Percentiles rank a stretch among this genome's conserved stretches.
phyloP scores from a whole-genome alignment of 495 filamentous ascomycete species.

The Aspergillus mulundensis region DNA sequence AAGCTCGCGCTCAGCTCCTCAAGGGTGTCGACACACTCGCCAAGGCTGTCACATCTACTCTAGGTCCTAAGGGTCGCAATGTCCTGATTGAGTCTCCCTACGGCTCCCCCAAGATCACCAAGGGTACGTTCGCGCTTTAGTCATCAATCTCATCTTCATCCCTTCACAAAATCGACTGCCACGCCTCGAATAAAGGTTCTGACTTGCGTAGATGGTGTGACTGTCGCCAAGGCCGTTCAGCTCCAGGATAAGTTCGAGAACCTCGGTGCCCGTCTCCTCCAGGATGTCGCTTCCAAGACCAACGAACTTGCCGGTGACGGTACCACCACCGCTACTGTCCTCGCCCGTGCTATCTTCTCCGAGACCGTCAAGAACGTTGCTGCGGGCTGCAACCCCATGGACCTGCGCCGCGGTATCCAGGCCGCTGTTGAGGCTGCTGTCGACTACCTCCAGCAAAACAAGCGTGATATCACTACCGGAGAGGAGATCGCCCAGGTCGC shows the following conservation, averaged over 20 bases:
- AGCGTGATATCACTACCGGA: constrained; percentile 94
- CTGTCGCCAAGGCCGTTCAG: constrained; percentile 84
- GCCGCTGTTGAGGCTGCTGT: constrained; percentile 93
- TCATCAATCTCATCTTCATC: not conserved
- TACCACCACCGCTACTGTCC: constrained; percentile 94
- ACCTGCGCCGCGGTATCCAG: constrained; percentile 93
- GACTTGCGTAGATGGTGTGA: constrained; percentile 74
- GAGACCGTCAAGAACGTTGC: constrained; percentile 99
- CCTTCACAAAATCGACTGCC: not conserved
- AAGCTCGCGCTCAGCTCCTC: constrained; percentile 82
- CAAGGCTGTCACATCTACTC: constrained; percentile 91
- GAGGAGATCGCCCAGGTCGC: constrained; percentile 97
- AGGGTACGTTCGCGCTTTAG: constrained; percentile 58
- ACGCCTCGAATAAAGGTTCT: constrained; percentile 26
- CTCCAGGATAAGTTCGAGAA: constrained; percentile 99
- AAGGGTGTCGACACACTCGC: constrained; percentile 95
- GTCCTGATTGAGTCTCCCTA: constrained; percentile 97
- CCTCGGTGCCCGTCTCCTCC: constrained; percentile 90
- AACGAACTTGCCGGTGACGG: constrained; percentile 98
- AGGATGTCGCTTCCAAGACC: constrained; percentile 98
- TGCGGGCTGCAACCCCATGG: constrained; percentile 99
- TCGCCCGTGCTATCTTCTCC: constrained; percentile 97
- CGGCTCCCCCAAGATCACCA: constrained; percentile 98
- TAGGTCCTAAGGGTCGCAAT: constrained; percentile 97
- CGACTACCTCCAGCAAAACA: constrained; percentile 87